Conservation (phyloP, 2,329 filamentous ascomycete genomes). For the Penicillium digitatum region DNA sequence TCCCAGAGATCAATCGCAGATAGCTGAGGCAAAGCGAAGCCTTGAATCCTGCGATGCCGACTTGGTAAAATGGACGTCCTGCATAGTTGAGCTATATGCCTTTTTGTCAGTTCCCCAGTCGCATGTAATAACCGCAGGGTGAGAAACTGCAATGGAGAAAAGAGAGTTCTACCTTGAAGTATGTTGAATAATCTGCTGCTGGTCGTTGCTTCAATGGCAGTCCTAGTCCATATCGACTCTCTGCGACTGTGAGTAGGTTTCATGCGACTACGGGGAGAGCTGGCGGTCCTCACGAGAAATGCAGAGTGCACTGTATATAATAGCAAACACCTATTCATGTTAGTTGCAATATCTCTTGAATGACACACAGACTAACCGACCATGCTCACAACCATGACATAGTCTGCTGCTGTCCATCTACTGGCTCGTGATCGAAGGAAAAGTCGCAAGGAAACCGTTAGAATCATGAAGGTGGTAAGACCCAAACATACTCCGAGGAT, state of each 20-base stretch:
- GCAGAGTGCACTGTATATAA: constrained; percentile 50
- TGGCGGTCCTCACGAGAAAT: constrained; percentile 45
- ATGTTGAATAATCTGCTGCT: constrained; percentile 42
- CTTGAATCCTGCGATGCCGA: constrained; percentile 57
- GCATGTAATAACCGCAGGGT: too few species aligned
- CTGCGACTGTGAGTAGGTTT: constrained; percentile 29
- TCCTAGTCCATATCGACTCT: constrained; percentile 54
- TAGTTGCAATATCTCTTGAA: neutral
- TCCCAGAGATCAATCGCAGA: constrained; percentile 49
- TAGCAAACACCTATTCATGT: constrained; percentile 44
- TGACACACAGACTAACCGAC: constrained; percentile 17
- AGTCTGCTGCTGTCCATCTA: constrained; percentile 50
- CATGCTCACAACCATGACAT: constrained; percentile 37
- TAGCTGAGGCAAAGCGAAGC: constrained; percentile 53
- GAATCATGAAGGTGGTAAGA: constrained; percentile 44
- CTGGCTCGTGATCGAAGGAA: constrained; percentile 43
- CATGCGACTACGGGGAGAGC: neutral
- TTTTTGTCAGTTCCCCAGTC: neutral
- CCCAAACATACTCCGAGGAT: constrained; percentile 51
- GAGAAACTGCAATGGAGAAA: neutral
- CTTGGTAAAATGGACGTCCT: constrained; percentile 53
- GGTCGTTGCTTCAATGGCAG: constrained; percentile 47
- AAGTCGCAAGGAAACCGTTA: constrained; percentile 43
- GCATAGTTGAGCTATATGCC: constrained; percentile 47
- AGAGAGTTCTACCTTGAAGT: constrained; percentile 37